Evolutionary conservation across 129 eudicot species (phyloP).

Genomic region (Silybum marianum): DNA sequence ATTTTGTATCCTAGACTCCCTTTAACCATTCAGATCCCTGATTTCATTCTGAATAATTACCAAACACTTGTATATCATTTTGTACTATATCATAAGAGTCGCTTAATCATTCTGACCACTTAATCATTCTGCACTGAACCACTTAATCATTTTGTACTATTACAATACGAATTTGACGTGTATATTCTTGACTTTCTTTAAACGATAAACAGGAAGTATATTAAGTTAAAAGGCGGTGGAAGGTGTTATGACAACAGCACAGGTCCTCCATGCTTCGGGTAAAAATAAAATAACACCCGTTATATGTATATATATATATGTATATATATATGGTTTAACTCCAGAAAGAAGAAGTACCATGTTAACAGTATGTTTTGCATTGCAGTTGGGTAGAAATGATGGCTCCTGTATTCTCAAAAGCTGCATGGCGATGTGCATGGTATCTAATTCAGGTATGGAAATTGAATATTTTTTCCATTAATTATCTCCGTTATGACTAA

Average conservation of each 20-base stretch:
- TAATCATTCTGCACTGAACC: too few relatives aligned
- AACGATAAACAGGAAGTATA: constrained; percentile 49
- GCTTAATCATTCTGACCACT: too few relatives aligned
- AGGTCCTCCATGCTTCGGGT: constrained; percentile 89
- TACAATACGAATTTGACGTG: too few relatives aligned
- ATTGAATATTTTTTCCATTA: background rate
- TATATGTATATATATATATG: background rate
- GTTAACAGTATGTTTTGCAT: background rate
- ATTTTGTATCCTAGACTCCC: too few relatives aligned
- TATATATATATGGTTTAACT: background rate
- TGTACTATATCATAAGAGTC: too few relatives aligned
- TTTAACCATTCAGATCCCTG: too few relatives aligned
- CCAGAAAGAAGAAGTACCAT: background rate
- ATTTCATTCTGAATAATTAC: too few relatives aligned
- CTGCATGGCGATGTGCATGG: constrained; percentile 89
- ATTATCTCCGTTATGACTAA: background rate
- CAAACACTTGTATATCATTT: too few relatives aligned
- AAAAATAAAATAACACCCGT: constrained; percentile 9
- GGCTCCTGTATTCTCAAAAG: constrained; percentile 89
- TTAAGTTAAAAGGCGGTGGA: constrained; percentile 55
- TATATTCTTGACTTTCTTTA: background rate
- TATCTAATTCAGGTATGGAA: constrained; percentile 71
- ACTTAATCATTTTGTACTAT: too few relatives aligned
- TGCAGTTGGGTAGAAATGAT: constrained; percentile 93
- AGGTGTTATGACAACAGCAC: constrained; percentile 70